Base-by-base conservation (phyloP, 768 basidiomycete genomes). In the Collybia mongolica region DNA sequence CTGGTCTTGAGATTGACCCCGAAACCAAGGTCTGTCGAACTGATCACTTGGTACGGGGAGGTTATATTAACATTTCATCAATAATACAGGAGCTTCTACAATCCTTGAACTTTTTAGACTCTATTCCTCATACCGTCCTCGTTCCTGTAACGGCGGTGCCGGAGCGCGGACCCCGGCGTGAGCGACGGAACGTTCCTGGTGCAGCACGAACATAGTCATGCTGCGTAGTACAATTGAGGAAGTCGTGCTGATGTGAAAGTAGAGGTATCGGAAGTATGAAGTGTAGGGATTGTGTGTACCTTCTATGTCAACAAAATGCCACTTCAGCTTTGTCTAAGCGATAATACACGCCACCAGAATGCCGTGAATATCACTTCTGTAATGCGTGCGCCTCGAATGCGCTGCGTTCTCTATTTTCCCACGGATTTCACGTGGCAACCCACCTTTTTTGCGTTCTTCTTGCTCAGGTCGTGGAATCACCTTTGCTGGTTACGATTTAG, bases 81-180 rank as follows among this genome's bases (percentile, higher is more conserved):
- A n/a, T 35, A 11, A 3, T 46, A 17, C 38, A 94, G 93, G 90
- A 84, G 48, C 88, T 99, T 65, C 88, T 98, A 63, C 81, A 83
- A 54, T 74, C 87, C 28, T 84, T 99, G 69, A 96, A 97, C 83
- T 94, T 98, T 72, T 32, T 32, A 32, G 97, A 97, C 70, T 80
- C 79, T n/a, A 86, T 99, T 71, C 67, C 79, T 46, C 88, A 92
- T 69, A 86, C 60, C 53, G 81, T 94, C 56, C 79, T 84, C 49
- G 70, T 65, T 32, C 86, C 86, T 53, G 77, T 87, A 38, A 70
- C 84, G 47, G 81, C 80, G 19, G 75, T 72, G 36, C 81, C 85
- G 0, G 89, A 91, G 65, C 86, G 90, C 55, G 76, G 77, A 8
- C 82, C 79, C 22, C 79, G 89, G 55, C 80, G 89, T 58, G 87